Base-by-base conservation (phyloP, 1,284 basidiomycete genomes). In the Apiotrichum akiyoshidainum region DNA sequence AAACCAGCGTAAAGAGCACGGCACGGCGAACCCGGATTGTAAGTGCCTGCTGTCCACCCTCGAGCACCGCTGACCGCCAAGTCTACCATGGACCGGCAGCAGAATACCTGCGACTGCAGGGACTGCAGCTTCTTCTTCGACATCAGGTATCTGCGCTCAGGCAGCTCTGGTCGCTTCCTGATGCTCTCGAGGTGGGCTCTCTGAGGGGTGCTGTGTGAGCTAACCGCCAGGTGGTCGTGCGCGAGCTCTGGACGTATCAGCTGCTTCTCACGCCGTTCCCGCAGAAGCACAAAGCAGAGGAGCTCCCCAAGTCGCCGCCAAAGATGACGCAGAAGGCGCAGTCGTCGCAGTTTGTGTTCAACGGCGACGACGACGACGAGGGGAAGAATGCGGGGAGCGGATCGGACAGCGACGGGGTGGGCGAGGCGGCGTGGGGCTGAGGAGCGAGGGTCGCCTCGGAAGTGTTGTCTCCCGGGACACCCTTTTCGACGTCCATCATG, bases 221-320 rank as follows among this genome's bases (percentile, higher is more conserved):
- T 52, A 17, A 52, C 37, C 31, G 37, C n/a, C 58, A 92, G 90
- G 78, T 83, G 35, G 79, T 91, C 46, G 91, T 89, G 66, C 83
- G 86, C 62, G 91, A 94, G 68, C 66, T 91, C 31, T 93, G 92
- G 90, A 81, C 85, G 1, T 80, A 92, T 21, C 84, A 92, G 74
- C 80, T 94, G 1, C 80, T 82, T 45, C 77, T 88, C 6, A 49
- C 57, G 3, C 42, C 49, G 0, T n/a, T 57, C 5, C 57, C 57
- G 2, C 12, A 84, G 0, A 42, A 37, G 34, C 21, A 35, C 2
- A 48, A 46, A 10, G n/a, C 34, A 1, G 37, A 39, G 11, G 42
- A 10, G 9, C 46, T 10, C 33, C 26, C 33, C 9, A 34, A 17
- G 14, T 33, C 46, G 9, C 19, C n/a, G 7, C 46, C 31, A 33